These are phyloP conservation scores for Boletus barrowsii DNA, from an alignment of 768 basidiomycete species.

Conservation along the genomic window DNA sequence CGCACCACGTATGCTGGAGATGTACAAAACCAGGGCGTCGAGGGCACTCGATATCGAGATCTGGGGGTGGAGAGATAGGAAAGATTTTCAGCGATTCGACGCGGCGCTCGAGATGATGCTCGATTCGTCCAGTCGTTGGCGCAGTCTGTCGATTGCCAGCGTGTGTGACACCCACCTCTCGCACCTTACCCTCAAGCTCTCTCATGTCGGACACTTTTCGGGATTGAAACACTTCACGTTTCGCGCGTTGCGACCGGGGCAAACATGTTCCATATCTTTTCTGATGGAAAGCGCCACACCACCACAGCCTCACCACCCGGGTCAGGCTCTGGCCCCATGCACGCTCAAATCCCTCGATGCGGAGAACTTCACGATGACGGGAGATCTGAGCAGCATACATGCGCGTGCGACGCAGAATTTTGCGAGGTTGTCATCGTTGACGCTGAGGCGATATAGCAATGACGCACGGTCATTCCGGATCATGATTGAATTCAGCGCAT, in stretches of 20 bases:
- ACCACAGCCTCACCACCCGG: not conserved
- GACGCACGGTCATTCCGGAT: conserved; percentile 27
- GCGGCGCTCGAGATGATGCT: conserved; percentile 24
- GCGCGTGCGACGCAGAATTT: conserved; percentile 16
- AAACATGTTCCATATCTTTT: conserved; percentile 27
- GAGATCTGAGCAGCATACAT: conserved; percentile 16
- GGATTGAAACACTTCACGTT: conserved; percentile 28
- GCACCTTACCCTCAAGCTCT: conserved; percentile 27
- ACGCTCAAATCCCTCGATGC: conserved; percentile 27
- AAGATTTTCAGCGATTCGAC: conserved; percentile 32
- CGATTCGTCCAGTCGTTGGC: conserved; percentile 27
- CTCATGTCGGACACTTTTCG: conserved; percentile 16
- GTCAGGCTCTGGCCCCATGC: conserved; percentile 5
- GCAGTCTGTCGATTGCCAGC: conserved; percentile 23
- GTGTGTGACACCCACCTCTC: conserved; percentile 31
- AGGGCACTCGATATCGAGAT: conserved; percentile 27
- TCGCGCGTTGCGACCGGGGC: conserved; percentile 29
- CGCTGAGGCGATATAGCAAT: conserved; percentile 27
- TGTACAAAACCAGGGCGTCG: conserved; percentile 25
- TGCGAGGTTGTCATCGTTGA: conserved; percentile 23
- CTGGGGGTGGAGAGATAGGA: conserved; percentile 29
- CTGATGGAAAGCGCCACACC: conserved; percentile 13
- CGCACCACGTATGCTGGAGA: conserved; percentile 18
- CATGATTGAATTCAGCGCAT: conserved; percentile 27
- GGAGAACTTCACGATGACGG: conserved; percentile 26